Evolutionary conservation across 2,329 filamentous ascomycete species (phyloP), one percentile per base, ranked within the genome.

Genomic region (Fusarium equiseti): DNA sequence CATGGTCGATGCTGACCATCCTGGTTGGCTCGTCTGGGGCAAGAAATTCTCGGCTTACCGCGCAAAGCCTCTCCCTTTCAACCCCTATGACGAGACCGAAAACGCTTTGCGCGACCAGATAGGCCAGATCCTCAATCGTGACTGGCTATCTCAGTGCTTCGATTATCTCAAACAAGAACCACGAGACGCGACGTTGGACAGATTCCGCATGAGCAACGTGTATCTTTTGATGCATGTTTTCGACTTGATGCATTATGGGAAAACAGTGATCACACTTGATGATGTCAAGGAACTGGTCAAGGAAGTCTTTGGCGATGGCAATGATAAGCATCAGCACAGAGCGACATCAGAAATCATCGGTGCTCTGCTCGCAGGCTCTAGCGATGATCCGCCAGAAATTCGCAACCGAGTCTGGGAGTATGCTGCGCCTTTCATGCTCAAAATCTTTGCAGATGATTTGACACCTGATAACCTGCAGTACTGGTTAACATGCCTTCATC

Each of bases 161-260:
- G 92, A 91, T 26, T 98, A 95, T 78, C 88, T 98, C 83, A 98
- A 98, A 82, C 96, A 98, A 80, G 95, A 98, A 79, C 95, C 96
- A 4, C 90, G 95, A 46, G 95, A 98, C 77, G 81, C 89, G 1
- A 87, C 87, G 7, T 87, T 92, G 1, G 95, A 99, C 78, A 89
- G 95, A 56, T 98, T 99, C 83, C 89, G 95, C 58, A 95, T 97
- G 87, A 90, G 91, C 35, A 95, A 92, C 76, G 92, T 94, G 1
- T 92, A 97, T 79, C 87, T 98, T 73, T 84, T 99, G 42, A 93
- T 95, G 77, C 93, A 97, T 77, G 89, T 94, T 1, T 97, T 99
- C 75, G 94, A 98, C 73, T 85, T 99, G 29, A 92, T 98, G 83
- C 89, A 97, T 73, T 90, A 92, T 75, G 93, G 90, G 2, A 83